Evolutionary conservation across 78 protist species (phyloP).

Genomic region (Dictyostelium firmibasis): DNA sequence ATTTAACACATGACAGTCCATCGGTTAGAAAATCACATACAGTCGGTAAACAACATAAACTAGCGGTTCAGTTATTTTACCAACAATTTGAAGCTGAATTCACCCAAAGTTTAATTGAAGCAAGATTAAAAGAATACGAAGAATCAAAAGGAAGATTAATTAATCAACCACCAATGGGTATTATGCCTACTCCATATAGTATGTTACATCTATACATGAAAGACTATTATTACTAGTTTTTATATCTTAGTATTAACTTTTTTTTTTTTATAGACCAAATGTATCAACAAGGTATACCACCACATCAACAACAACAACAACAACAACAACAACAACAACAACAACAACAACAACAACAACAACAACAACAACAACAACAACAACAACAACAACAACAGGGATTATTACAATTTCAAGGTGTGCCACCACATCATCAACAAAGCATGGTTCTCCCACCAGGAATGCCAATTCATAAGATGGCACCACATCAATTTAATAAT

Average conservation of each 20-base stretch:
- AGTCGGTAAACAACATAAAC: conserved; percentile 82
- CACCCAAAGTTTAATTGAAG: background rate
- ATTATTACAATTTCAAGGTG: background rate
- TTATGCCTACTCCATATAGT: background rate
- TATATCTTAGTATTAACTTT: no score
- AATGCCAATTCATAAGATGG: background rate
- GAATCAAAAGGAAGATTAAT: background rate
- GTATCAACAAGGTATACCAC: background rate
- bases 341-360: background rate
- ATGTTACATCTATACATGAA: background rate
- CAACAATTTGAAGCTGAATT: conserved; percentile 73
- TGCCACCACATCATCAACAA: background rate
- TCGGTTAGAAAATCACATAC: conserved; percentile 87
- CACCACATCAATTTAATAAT: background rate
- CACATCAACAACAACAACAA: background rate
- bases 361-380: background rate
- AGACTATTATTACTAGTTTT: background rate
- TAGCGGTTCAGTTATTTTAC: conserved; percentile 80
- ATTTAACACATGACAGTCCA: conserved; percentile 86
- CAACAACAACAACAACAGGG: background rate
- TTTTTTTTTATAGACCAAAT: background rate
- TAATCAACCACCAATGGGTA: background rate
- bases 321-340: background rate
- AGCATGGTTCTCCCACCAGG: background rate
- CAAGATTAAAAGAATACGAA: conserved; percentile 40